phyloP scores from a whole-genome alignment of 352 stramenopile genomes.

The Pythium sukuiense region DNA sequence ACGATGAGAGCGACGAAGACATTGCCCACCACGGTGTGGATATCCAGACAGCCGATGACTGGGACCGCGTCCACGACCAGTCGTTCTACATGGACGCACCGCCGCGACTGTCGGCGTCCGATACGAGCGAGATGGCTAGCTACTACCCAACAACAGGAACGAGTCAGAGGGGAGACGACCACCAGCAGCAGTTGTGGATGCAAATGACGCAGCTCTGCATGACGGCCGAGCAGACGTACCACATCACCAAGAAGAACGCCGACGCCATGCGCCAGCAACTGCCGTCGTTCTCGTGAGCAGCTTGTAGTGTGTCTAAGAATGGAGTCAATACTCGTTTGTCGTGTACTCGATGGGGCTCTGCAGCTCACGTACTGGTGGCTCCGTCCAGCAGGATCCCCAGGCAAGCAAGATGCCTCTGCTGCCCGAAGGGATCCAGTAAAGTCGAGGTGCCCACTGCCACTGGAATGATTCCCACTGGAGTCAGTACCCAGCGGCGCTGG shows the following conservation, averaged over 20 bases:
- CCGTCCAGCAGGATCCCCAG: no score
- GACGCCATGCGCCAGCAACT: conserved; percentile 13
- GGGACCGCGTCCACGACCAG: conserved; percentile 25
- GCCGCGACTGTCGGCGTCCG: conserved; percentile 12
- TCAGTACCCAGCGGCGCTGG: no score
- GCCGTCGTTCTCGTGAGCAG: not conserved
- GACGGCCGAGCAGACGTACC: conserved; percentile 26
- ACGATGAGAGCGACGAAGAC: conserved; percentile 1
- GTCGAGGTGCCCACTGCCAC: no score
- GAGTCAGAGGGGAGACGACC: not conserved
- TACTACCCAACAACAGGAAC: not conserved
- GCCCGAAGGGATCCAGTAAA: no score
- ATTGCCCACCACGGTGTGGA: not conserved
- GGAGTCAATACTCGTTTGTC: not conserved
- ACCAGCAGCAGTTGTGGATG: conserved; percentile 30
- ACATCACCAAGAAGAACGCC: conserved; percentile 23
- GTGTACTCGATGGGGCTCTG: no score
- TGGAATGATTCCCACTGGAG: no score
- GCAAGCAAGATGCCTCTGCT: no score
- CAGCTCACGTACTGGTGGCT: no score
- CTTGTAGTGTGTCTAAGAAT: not conserved
- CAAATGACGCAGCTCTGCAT: conserved; percentile 28
- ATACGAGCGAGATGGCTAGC: not conserved
- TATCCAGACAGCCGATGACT: conserved; percentile 28
- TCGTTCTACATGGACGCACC: conserved; percentile 19